These are phyloP conservation scores for Lepidium didymum DNA, from an alignment of 345 rosid species.

Conservation along the genomic window DNA sequence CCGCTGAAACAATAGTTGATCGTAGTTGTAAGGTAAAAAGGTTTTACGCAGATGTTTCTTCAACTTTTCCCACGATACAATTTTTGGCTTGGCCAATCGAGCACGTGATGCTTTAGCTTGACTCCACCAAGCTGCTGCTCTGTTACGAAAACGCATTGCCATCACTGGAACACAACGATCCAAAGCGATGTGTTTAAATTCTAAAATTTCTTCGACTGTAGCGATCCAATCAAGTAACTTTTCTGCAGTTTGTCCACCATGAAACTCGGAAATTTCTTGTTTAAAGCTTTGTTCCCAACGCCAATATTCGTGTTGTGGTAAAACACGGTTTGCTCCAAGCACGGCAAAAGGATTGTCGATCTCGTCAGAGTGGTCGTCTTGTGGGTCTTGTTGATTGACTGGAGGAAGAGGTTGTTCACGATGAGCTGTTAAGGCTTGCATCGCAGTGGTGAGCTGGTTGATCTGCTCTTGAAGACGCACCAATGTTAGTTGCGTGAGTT, in stretches of 20 bases:
- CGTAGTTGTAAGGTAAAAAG: neutral
- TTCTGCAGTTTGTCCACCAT: neutral
- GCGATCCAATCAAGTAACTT: neutral
- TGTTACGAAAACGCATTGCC: neutral
- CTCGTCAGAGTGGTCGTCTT: neutral
- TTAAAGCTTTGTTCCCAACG: neutral
- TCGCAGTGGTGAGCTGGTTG: neutral
- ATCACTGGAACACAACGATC: neutral
- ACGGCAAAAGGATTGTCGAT: neutral
- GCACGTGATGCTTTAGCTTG: neutral
- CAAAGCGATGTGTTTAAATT: neutral
- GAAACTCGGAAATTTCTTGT: neutral
- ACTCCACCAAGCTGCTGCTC: neutral
- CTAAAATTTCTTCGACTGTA: neutral
- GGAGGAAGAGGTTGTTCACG: no score
- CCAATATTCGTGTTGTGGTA: neutral
- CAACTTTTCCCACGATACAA: neutral
- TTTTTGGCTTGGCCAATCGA: neutral
- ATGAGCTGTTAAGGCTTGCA: neutral
- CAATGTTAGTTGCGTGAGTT: no score
- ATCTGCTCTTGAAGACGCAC: neutral
- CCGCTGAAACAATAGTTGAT: neutral
- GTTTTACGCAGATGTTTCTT: neutral
- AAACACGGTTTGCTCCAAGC: no score
- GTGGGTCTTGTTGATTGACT: no score